These are phyloP conservation scores for Aspergillus brunneoviolaceus DNA, from an alignment of 2,329 filamentous ascomycete genomes.

Conservation along the genomic window DNA sequence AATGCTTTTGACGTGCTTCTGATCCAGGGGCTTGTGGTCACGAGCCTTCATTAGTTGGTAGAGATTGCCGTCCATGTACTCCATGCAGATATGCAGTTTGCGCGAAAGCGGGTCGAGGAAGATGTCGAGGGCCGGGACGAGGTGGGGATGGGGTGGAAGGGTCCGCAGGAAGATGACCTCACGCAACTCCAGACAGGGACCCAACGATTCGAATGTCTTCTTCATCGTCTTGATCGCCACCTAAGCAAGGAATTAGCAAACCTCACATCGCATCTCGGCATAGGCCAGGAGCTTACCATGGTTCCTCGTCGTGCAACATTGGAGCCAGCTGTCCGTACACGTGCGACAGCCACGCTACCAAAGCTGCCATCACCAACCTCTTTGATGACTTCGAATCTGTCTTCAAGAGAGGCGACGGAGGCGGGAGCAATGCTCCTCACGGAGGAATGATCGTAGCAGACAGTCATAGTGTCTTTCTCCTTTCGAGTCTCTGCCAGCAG, in stretches of 20 bases:
- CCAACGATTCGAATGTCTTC: constrained; percentile 94
- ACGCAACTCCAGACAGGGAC: constrained; percentile 84
- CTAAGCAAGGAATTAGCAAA: constrained; percentile 49
- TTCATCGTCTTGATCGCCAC: constrained; percentile 99
- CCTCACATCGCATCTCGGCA: not conserved
- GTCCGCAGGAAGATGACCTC: constrained; percentile 96
- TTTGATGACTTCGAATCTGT: constrained; percentile 94
- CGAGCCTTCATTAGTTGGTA: constrained; percentile 99
- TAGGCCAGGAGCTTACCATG: constrained; percentile 63
- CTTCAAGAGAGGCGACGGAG: constrained; percentile 67
- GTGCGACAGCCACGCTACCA: constrained; percentile 87
- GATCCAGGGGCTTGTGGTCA: constrained; percentile 91
- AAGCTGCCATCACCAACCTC: constrained; percentile 99
- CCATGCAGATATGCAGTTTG: constrained; percentile 97
- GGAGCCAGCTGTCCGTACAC: constrained; percentile 86
- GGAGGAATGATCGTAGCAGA: constrained; percentile 70
- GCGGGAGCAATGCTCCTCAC: constrained; percentile 56
- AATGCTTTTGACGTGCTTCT: constrained; percentile 92
- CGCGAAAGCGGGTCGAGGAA: constrained; percentile 95
- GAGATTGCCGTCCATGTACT: constrained; percentile 99
- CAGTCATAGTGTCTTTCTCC: constrained; percentile 63
- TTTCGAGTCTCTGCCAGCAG: constrained; percentile 43
- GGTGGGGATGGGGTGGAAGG: constrained; percentile 80
- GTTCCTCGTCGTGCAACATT: constrained; percentile 86
- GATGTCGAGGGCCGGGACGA: constrained; percentile 97